Conservation (phyloP, 352 stramenopile species). For the Phytophthora vignae region DNA sequence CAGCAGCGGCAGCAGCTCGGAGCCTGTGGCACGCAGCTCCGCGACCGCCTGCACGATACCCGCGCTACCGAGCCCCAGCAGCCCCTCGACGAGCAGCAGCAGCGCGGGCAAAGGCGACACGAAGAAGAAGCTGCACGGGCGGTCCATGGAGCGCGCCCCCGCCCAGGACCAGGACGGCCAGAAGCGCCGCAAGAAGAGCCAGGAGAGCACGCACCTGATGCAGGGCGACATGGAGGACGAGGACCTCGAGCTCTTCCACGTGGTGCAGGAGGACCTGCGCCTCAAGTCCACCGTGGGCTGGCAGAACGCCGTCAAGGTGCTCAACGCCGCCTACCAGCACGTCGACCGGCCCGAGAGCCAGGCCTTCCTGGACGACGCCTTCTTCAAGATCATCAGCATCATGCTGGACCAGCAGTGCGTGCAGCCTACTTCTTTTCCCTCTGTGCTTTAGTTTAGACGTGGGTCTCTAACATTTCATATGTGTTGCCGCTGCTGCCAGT, state of each 20-base stretch:
- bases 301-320: slow-evolving; percentile 90
- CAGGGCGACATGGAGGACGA: slow-evolving; percentile 82
- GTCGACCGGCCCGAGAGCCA: slow-evolving; percentile 78
- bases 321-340: slow-evolving; percentile 77
- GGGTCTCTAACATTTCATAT: slow-evolving; percentile 6
- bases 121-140: slow-evolving; percentile 61
- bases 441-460: not conserved
- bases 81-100: slow-evolving; percentile 39
- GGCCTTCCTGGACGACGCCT: slow-evolving; percentile 79
- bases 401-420: slow-evolving; percentile 92
- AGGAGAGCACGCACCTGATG: slow-evolving; percentile 43
- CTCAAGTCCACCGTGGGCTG: slow-evolving; percentile 90
- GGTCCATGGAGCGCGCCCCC: slow-evolving; percentile 62
- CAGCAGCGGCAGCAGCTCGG: slow-evolving; percentile 31
- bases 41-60: slow-evolving; percentile 48
- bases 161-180: slow-evolving; percentile 60
- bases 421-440: not conserved
- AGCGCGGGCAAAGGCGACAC: slow-evolving; percentile 37
- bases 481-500: slow-evolving; percentile 40
- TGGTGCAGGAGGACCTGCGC: slow-evolving; percentile 88
- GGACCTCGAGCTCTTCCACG: slow-evolving; percentile 82
- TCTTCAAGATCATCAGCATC: slow-evolving; percentile 87
- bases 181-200: slow-evolving; percentile 76
- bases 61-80: slow-evolving; percentile 36
- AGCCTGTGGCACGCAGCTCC: slow-evolving; percentile 32